phyloP scores from a whole-genome alignment of 345 rosid genomes.

The Eutrema japonicum region DNA sequence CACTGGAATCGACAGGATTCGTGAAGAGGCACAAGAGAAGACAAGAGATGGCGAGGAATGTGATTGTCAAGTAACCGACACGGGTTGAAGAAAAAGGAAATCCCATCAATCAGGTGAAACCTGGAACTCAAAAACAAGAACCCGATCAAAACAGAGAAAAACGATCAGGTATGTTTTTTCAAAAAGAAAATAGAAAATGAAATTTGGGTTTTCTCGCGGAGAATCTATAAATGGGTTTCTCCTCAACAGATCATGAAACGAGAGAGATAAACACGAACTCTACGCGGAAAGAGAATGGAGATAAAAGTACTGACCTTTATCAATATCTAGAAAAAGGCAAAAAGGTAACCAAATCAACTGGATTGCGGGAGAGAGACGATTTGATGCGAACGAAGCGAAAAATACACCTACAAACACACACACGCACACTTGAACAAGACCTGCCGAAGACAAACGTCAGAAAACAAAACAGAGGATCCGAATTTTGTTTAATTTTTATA shows the following conservation, averaged over 20 bases:
- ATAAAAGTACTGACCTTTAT: slow-evolving; percentile 28
- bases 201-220: slow-evolving; percentile 17
- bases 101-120: slow-evolving; percentile 43
- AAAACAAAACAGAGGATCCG: slow-evolving; percentile 31
- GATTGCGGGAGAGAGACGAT: slow-evolving; percentile 9
- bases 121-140: slow-evolving; percentile 18
- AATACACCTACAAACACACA: slow-evolving; percentile 2
- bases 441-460: slow-evolving; percentile 24
- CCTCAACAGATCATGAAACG: slow-evolving; percentile 19
- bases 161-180: neutral
- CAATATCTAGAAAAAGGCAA: slow-evolving; percentile 20
- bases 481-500: neutral
- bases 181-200: neutral
- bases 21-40: slow-evolving; percentile 37
- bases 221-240: slow-evolving; percentile 26
- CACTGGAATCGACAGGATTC: slow-evolving; percentile 38
- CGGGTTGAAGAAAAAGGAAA: slow-evolving; percentile 32
- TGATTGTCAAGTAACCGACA: slow-evolving; percentile 49
- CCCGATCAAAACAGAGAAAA: slow-evolving; percentile 21
- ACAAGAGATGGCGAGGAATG: slow-evolving; percentile 50
- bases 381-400: slow-evolving; percentile 16
- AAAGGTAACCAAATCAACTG: slow-evolving; percentile 7
- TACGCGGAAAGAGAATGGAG: slow-evolving; percentile 36
- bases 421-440: slow-evolving; percentile 24
- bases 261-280: slow-evolving; percentile 37